Base-by-base conservation (phyloP, 805 yeast species). In the Candida railenensis region DNA sequence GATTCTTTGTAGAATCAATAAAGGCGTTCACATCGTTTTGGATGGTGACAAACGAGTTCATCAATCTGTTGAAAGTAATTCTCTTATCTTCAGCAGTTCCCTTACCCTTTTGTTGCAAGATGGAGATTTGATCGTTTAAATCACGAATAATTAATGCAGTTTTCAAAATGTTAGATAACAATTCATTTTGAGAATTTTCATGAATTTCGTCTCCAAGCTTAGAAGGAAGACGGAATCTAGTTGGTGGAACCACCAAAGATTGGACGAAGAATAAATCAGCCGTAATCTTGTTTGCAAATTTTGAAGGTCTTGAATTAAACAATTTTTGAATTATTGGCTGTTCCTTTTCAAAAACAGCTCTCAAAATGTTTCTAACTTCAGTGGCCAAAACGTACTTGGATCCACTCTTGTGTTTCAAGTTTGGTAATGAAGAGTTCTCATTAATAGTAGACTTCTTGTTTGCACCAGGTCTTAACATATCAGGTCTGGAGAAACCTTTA, bases 181-280 rank as follows among this genome's bases (percentile, higher is more conserved):
- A 75, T 69, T 91, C 96, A 66, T 94, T 95, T 71, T 90, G 96
- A 41, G 94, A 73, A 65, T 89, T 91, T 69, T 94, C 97, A 66
- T 94, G 98, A 50, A 92, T 80, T 65, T 89, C 97, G 47, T 94
- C 99, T 47, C 99, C 99, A 48, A 94, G 75, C 66, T 91, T 91
- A 14, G 96, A 85, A n/a, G 99, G 99, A 55, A 91, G 77, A 66
- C 99, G 81, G 76, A 94, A 94, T 66, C 98, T 79, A 2, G 98
- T 95, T 43, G 99, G 91, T 33, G 99, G 99, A 34, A 95, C 98
- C 36, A 90, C 85, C 48, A 94, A 72, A 3, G 89, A 83, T 55
- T 89, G 91, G 56, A 89, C 77, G 73, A 94, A 95, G 66, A 95
- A 94, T 76, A 89, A 78, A 60, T 92, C 97, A 16, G 96, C 86